phyloP scores from a whole-genome alignment of 345 rosid species.

The Ceriops decandra region DNA sequence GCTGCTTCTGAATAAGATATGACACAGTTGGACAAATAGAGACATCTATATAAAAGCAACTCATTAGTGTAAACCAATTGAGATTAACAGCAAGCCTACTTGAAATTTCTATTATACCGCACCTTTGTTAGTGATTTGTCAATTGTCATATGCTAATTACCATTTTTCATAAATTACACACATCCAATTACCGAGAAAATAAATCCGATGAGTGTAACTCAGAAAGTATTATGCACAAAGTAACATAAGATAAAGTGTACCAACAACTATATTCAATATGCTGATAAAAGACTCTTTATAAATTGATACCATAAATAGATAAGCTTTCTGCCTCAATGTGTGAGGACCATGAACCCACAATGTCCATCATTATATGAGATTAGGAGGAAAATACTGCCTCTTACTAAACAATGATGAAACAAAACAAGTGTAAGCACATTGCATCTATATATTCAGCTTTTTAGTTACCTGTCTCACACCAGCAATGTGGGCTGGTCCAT shows the following conservation, averaged over 20 bases:
- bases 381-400: not conserved
- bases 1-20: not conserved
- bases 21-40: not conserved
- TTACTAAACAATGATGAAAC: not conserved
- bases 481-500: constrained; percentile 83
- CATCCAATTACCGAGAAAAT: no score
- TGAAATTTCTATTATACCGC: not conserved
- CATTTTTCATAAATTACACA: no score
- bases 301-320: no score
- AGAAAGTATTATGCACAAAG: no score
- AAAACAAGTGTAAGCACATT: not conserved
- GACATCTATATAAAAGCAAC: not conserved
- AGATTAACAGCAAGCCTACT: not conserved
- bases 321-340: no score
- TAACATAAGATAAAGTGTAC: no score
- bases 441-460: not conserved
- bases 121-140: not conserved
- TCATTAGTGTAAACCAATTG: not conserved
- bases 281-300: no score
- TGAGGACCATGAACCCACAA: no score
- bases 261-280: no score
- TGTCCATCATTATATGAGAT: not conserved
- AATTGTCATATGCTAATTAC: no score
- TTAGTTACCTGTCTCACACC: constrained; percentile 76
- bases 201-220: no score